These are phyloP conservation scores for Gigaspora rosea DNA, from an alignment of 192 early-diverging fungal genomes.

Conservation along the genomic window DNA sequence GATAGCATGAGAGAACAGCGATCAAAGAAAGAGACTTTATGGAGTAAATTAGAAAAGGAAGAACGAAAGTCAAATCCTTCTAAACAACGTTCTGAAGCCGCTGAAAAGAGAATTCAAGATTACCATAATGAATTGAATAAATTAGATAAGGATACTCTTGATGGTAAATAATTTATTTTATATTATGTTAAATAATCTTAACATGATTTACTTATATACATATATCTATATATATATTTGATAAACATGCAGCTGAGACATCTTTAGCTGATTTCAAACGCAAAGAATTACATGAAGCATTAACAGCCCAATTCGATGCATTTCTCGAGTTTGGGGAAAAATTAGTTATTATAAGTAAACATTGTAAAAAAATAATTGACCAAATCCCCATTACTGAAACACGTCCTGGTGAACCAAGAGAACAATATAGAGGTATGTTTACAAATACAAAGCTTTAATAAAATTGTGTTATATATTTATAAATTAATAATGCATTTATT, in stretches of 20 bases:
- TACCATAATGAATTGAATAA: conserved; percentile 20
- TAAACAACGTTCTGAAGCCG: background rate
- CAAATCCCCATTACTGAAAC: conserved; percentile 9
- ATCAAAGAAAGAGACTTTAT: conserved; percentile 23
- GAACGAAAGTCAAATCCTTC: conserved; percentile 13
- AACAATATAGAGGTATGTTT: conserved; percentile 11
- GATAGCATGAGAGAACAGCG: conserved; percentile 14
- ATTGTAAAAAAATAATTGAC: conserved; percentile 11
- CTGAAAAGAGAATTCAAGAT: conserved; percentile 14
- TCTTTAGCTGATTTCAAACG: conserved; percentile 26
- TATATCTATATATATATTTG: background rate
- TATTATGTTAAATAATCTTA: background rate
- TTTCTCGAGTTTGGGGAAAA: conserved; percentile 12
- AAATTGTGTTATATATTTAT: too few relatives aligned
- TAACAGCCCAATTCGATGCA: conserved; percentile 18
- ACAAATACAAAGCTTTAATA: too few relatives aligned
- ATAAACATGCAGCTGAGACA: conserved; percentile 7
- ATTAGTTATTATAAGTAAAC: background rate
- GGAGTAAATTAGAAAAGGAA: conserved; percentile 31
- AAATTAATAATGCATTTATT: too few relatives aligned
- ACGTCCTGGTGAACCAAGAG: conserved; percentile 7
- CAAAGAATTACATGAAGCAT: conserved; percentile 20
- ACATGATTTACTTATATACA: background rate
- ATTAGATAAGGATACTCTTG: conserved; percentile 15
- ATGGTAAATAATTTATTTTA: background rate